These are phyloP conservation scores for Metarhizium robertsii DNA, from an alignment of 2,329 filamentous ascomycete genomes.

Conservation along the genomic window DNA sequence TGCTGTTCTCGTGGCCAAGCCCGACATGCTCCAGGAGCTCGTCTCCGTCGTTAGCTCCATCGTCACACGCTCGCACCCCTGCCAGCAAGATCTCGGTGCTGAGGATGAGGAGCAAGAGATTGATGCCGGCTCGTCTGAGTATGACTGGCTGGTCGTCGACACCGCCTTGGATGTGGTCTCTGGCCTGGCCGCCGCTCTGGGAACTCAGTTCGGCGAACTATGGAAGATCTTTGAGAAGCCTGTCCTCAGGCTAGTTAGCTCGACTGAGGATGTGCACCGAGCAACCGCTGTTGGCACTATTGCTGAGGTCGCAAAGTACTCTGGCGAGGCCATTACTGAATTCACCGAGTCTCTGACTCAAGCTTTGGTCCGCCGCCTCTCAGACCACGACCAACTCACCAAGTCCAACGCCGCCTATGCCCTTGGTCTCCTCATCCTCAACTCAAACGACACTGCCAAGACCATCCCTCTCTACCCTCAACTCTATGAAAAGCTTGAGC, in stretches of 20 bases:
- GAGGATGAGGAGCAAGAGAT: constrained; percentile 68
- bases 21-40: constrained; percentile 61
- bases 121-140: constrained; percentile 76
- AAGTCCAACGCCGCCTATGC: constrained; percentile 95
- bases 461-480: constrained; percentile 68
- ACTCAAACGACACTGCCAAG: constrained; percentile 60
- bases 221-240: constrained; percentile 97
- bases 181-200: constrained; percentile 73
- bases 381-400: constrained; percentile 82
- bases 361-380: constrained; percentile 74
- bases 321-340: constrained; percentile 71
- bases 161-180: constrained; percentile 87
- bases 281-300: constrained; percentile 86
- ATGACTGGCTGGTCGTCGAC: constrained; percentile 95
- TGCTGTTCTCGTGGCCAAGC: constrained; percentile 65
- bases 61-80: constrained; percentile 83
- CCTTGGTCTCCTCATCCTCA: constrained; percentile 72
- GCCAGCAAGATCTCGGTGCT: constrained; percentile 81
- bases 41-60: constrained; percentile 68
- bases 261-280: constrained; percentile 77
- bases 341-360: constrained; percentile 71
- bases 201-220: constrained; percentile 70
- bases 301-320: constrained; percentile 80
- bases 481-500: constrained; percentile 80
- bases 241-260: constrained; percentile 78